Base-by-base conservation (phyloP, 179 eudicot genomes). In the Silene vulgaris region DNA sequence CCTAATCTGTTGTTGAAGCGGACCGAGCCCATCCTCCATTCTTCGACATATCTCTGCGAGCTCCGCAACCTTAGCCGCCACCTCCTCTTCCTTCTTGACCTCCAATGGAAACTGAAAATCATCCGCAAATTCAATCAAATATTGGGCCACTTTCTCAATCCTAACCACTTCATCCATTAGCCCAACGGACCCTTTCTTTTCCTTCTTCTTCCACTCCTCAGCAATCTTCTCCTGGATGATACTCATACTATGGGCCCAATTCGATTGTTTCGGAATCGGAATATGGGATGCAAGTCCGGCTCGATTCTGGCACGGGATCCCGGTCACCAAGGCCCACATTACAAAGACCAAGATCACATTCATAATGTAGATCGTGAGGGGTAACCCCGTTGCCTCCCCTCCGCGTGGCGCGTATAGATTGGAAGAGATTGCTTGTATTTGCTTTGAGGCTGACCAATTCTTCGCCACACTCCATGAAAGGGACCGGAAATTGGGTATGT, bases 191-290 rank as follows among this genome's bases (percentile, higher is more conserved):
- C 96, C 97, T 67, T 88, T 90, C 86, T 94, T 94, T 85, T 92
- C 98, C 84, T 94, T 92, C 79, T 83, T 91, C 89, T 91, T 94
- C 98, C 97, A 92, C 43, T 94, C 97, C 72, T 94, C 98, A 3
- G 87, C 95, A 8, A 94, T 92, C 75, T 92, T 92, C 74, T 94
- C 98, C 19, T 88, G 91, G 66, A 94, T 76, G 71, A 86, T 82
- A 50, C 82, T 78, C 62, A 94, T 72, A 0, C 87, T 71, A 0
- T 90, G 92, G 65, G 92, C 96, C 97, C 98, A 94, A 1, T 28
- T 74, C 65, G 85, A 70, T 21, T 90, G 89, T 65, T 82, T 89
- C 1, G 94, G 94, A 14, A 92, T 69, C 1, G 88, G 88, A 3
- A 94, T 77, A 45, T 94, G 97, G 30, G 92, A 79, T 72, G 78